A percentile compares a stretch with the other conserved stretches of the same genome.
phyloP scores from a whole-genome alignment of 495 filamentous ascomycete species.

The Penicillium pancosmium region DNA sequence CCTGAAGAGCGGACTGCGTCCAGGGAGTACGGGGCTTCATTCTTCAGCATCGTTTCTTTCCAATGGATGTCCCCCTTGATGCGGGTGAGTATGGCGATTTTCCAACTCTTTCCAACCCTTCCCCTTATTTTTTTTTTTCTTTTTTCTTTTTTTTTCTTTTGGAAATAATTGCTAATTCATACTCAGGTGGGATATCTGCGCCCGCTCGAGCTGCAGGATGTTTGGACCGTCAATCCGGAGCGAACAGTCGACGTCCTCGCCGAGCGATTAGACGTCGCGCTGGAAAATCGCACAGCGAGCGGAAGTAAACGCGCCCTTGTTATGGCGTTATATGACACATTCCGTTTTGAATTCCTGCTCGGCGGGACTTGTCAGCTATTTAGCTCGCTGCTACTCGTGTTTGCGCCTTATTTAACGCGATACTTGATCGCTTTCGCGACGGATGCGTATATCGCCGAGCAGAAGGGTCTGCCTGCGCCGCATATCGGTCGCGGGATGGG shows the following conservation, averaged over 20 bases:
- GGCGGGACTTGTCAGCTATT: slow-evolving; percentile 77
- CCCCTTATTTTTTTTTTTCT: no score
- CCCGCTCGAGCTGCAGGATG: slow-evolving; percentile 78
- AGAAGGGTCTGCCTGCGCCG: slow-evolving; percentile 51
- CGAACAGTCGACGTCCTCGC: slow-evolving; percentile 70
- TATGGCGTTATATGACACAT: slow-evolving; percentile 84
- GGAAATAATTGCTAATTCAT: background rate
- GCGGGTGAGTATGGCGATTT: slow-evolving; percentile 32
- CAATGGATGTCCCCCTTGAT: slow-evolving; percentile 67
- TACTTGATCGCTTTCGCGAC: slow-evolving; percentile 80
- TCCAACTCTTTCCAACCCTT: no score
- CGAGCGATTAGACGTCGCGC: slow-evolving; percentile 62
- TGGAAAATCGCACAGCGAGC: slow-evolving; percentile 63
- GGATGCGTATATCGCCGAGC: slow-evolving; percentile 68
- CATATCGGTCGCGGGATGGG: slow-evolving; percentile 69
- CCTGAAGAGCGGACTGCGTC: slow-evolving; percentile 53
- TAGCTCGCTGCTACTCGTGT: slow-evolving; percentile 68
- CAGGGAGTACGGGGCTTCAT: slow-evolving; percentile 54
- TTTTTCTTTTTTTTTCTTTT: no score
- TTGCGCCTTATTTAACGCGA: slow-evolving; percentile 72
- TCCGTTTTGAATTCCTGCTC: slow-evolving; percentile 81
- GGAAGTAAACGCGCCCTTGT: slow-evolving; percentile 76
- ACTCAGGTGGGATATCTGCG: slow-evolving; percentile 71
- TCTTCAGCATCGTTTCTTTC: slow-evolving; percentile 58
- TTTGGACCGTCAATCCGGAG: slow-evolving; percentile 84